phyloP scores from a whole-genome alignment of 768 basidiomycete genomes.

The Jaapia argillacea region DNA sequence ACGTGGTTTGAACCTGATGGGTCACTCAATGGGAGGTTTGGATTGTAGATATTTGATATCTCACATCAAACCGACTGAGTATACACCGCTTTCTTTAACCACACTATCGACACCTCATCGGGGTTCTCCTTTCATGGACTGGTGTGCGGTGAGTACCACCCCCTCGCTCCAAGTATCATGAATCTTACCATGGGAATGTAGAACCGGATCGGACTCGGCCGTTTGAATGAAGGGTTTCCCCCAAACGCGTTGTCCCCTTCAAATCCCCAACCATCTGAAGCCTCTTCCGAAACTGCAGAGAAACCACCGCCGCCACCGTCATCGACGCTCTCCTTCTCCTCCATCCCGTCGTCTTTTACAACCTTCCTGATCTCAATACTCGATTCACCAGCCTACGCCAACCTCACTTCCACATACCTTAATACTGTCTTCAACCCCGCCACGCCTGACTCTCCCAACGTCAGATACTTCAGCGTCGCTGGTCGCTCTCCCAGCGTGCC shows the following conservation, averaged over 20 bases:
- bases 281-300: neutral
- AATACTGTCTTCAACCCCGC: conserved; percentile 72
- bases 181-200: neutral
- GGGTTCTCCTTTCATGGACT: conserved; percentile 98
- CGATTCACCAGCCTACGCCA: conserved; percentile 95
- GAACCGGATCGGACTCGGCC: too few relatives aligned
- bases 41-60: conserved; percentile 92
- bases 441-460: conserved; percentile 68
- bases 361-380: conserved; percentile 80
- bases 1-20: conserved; percentile 84
- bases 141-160: conserved; percentile 68
- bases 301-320: conserved; percentile 23
- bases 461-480: conserved; percentile 90
- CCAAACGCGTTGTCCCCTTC: too few relatives aligned
- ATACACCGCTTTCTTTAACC: conserved; percentile 80
- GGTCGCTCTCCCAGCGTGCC: conserved; percentile 57
- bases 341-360: conserved; percentile 76
- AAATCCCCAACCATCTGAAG: neutral
- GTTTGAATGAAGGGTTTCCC: too few relatives aligned
- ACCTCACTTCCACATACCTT: conserved; percentile 80
- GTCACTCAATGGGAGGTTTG: conserved; percentile 96
- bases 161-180: neutral
- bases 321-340: conserved; percentile 38
- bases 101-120: conserved; percentile 90
- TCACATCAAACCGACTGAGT: conserved; percentile 71